Evolutionary conservation across 2,329 filamentous ascomycete genomes (phyloP), one percentile per base, ranked within the genome.

Genomic region (Penicillium sp.): DNA sequence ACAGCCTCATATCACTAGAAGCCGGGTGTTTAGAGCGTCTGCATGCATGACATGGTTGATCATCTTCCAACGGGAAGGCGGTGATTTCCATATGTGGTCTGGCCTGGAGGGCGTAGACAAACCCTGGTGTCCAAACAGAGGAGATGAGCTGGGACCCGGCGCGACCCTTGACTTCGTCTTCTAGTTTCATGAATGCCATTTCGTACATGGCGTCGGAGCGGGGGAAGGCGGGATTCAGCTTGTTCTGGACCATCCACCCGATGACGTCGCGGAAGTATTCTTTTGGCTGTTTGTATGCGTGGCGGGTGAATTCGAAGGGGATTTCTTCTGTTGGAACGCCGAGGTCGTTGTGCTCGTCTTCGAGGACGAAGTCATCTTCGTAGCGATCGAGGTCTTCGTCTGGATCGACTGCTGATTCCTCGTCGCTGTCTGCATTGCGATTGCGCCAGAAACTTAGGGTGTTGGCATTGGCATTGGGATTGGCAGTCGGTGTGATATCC

Each of bases 211-310:
- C 75, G 52, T 88, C 81, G 4, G 79, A 71, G 14, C 78, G 77
- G 10, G 79, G 72, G 60, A 90, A 91, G 0, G 76, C 81, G 0
- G 87, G 87, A 57, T 90, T 86, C 42, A 93, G 77, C 58, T 86
- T 84, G 63, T 87, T 87, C 61, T 89, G 86, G 2, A 92, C 83
- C 70, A 91, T 85, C 87, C 87, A 92, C 64, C 89, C 86, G 2
- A 92, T 76, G 0, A 82, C 85, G 59, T 84, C 82, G 40, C 80
- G 80, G 72, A 92, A 92, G 41, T 90, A 81, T 33, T 88, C 83
- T 55, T 83, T 84, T 0, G 84, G 73, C 42, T 86, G 86, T 57
- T 84, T 83, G 54, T 83, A 82, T 0, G 81, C 78, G 49, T 86
- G 78, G 3, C 77, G 71, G 0, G 83, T 87, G 65, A 89, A 89